These are phyloP conservation scores for Ceratobasidium sp. DNA, from an alignment of 1,284 basidiomycete genomes.

Conservation along the genomic window DNA sequence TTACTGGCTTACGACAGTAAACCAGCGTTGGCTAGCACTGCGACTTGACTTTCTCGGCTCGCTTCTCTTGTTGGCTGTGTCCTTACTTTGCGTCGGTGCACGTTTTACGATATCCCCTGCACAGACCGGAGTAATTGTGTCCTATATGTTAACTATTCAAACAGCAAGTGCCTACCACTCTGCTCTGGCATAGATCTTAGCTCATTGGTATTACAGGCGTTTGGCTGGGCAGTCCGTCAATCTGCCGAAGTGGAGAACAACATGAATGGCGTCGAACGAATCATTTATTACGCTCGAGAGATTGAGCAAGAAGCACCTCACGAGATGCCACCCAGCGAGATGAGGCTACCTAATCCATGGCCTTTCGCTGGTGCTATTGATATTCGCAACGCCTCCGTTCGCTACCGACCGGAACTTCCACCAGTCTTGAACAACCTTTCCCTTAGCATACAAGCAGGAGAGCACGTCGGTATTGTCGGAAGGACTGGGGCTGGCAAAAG, in stretches of 20 bases:
- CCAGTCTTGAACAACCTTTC: conserved; percentile 61
- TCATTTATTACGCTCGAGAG: conserved; percentile 57
- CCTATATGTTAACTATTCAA: conserved; percentile 52
- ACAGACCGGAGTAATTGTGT: conserved; percentile 78
- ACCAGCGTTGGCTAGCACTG: conserved; percentile 67
- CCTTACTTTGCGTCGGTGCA: conserved; percentile 80
- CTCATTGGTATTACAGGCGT: no score
- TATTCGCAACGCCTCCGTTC: conserved; percentile 72
- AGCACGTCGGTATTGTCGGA: conserved; percentile 90
- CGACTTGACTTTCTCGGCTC: conserved; percentile 87
- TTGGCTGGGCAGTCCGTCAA: conserved; percentile 62
- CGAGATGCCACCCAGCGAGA: no score
- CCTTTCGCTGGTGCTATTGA: conserved; percentile 69
- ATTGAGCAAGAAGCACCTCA: conserved; percentile 51
- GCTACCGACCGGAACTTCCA: conserved; percentile 70
- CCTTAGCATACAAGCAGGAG: conserved; percentile 76
- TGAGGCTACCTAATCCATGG: conserved; percentile 73
- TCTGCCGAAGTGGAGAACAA: conserved; percentile 85
- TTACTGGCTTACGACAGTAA: conserved; percentile 83
- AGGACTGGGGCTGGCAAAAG: conserved; percentile 58
- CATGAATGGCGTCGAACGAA: conserved; percentile 91
- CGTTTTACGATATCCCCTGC: conserved; percentile 81
- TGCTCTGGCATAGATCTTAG: no score
- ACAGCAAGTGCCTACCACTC: no score
- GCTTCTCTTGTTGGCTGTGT: conserved; percentile 79